Conservation (phyloP, 2,329 filamentous ascomycete species). For the Fusarium xyrophilum region DNA sequence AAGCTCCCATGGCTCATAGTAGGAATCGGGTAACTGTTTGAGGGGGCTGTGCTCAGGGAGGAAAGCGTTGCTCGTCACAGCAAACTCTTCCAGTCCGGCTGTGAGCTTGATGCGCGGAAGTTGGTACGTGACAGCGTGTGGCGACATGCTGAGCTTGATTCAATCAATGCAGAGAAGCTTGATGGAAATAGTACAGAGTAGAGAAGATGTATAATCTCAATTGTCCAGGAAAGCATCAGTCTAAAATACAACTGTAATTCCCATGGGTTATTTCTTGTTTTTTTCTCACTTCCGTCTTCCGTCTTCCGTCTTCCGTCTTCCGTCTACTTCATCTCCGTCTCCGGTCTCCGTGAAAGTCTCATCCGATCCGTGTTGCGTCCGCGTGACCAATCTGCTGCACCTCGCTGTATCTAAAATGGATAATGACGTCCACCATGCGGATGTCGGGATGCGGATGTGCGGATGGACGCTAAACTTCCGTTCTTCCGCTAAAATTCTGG, state of each 20-base stretch:
- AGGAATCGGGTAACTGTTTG: conserved; percentile 67
- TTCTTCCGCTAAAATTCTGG: conserved; percentile 9
- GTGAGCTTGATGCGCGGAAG: conserved; percentile 26
- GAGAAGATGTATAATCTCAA: too few species aligned
- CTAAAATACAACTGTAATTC: conserved; percentile 19
- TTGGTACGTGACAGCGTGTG: conserved; percentile 47
- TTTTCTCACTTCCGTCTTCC: conserved; percentile 14
- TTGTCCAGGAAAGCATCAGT: not conserved
- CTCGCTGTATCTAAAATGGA: conserved; percentile 22
- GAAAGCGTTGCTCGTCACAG: conserved; percentile 70
- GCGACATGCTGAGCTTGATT: conserved; percentile 48
- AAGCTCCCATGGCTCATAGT: conserved; percentile 82
- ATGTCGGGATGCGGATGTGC: conserved; percentile 42
- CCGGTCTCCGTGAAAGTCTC: not conserved
- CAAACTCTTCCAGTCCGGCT: conserved; percentile 46
- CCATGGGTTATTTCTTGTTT: not conserved
- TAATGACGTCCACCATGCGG: conserved; percentile 29
- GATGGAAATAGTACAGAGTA: not conserved
- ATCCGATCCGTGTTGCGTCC: conserved; percentile 15
- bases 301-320: conserved; percentile 16
- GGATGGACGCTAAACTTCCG: conserved; percentile 32
- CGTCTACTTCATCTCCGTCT: conserved; percentile 9
- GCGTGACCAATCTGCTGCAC: conserved; percentile 16
- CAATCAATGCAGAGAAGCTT: not conserved
- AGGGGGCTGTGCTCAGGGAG: conserved; percentile 75